Conservation (phyloP, 129 eudicot genomes). For the Solidago caesia region DNA sequence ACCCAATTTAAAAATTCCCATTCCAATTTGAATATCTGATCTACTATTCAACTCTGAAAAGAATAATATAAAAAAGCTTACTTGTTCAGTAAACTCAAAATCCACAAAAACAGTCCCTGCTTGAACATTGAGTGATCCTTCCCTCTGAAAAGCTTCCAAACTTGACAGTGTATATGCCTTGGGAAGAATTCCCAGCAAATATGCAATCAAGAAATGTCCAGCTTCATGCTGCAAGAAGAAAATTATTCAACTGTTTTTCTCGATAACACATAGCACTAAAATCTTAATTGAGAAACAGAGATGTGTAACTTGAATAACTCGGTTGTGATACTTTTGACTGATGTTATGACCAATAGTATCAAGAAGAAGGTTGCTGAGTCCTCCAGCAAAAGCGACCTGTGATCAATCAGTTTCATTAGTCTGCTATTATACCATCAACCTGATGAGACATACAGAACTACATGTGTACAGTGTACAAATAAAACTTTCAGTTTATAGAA, state of each 20-base stretch:
- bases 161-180: constrained; percentile 81
- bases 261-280: not conserved
- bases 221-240: constrained; percentile 72
- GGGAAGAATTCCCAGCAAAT: constrained; percentile 82
- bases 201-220: constrained; percentile 81
- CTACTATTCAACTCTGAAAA: not conserved
- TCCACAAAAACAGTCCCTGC: constrained; percentile 92
- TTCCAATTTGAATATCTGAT: not conserved
- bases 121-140: constrained; percentile 93
- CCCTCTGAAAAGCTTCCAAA: constrained; percentile 78
- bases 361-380: constrained; percentile 69
- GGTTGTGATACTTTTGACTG: constrained; percentile 83
- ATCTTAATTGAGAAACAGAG: constrained; percentile 11
- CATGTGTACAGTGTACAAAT: constrained; percentile 1
- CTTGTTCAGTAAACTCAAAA: constrained; percentile 85
- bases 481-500: not conserved
- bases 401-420: constrained; percentile 26
- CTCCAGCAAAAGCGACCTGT: constrained; percentile 77
- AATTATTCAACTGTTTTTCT: not conserved
- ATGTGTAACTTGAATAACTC: constrained; percentile 80
- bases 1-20: not conserved
- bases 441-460: constrained; percentile 14
- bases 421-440: not conserved
- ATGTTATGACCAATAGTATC: constrained; percentile 88
- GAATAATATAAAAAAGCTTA: constrained; percentile 30